Evolutionary conservation across 768 basidiomycete species (phyloP).

Genomic region (Leucocoprinus leucothites): DNA sequence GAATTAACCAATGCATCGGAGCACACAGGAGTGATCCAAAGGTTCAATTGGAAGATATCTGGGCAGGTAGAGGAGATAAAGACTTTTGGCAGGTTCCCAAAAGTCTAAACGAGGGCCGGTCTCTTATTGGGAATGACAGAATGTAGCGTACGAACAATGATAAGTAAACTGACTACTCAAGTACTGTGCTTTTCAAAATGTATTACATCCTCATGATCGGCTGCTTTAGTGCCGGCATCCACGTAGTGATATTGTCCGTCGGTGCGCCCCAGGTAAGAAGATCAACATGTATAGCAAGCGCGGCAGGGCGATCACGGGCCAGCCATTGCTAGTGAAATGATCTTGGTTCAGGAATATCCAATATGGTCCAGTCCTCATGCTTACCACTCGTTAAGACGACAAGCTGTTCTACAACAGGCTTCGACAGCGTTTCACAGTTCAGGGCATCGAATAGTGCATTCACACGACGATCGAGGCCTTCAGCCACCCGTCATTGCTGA

Average conservation of each 20-base stretch:
- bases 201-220: conserved; percentile 68
- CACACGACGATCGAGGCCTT: conserved; percentile 84
- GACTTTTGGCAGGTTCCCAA: too few relatives aligned
- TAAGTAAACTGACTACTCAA: too few relatives aligned
- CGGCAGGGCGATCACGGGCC: conserved; percentile 70
- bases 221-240: conserved; percentile 91
- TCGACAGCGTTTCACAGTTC: conserved; percentile 82
- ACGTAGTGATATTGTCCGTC: conserved; percentile 79
- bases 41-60: too few relatives aligned
- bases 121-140: too few relatives aligned
- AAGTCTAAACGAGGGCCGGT: too few relatives aligned
- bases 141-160: too few relatives aligned
- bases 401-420: conserved; percentile 67
- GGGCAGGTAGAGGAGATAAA: too few relatives aligned
- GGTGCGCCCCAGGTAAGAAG: conserved; percentile 76
- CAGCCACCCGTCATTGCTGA: conserved; percentile 78
- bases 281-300: conserved; percentile 82
- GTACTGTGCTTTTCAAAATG: too few relatives aligned
- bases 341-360: not conserved
- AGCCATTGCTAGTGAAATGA: conserved; percentile 71
- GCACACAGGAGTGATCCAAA: too few relatives aligned
- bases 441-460: conserved; percentile 88
- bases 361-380: conserved; percentile 13
- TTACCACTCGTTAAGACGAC: conserved; percentile 70
- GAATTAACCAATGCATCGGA: too few relatives aligned